Conservation (phyloP, 2,329 filamentous ascomycete species). For the Fusarium gaditjirri region DNA sequence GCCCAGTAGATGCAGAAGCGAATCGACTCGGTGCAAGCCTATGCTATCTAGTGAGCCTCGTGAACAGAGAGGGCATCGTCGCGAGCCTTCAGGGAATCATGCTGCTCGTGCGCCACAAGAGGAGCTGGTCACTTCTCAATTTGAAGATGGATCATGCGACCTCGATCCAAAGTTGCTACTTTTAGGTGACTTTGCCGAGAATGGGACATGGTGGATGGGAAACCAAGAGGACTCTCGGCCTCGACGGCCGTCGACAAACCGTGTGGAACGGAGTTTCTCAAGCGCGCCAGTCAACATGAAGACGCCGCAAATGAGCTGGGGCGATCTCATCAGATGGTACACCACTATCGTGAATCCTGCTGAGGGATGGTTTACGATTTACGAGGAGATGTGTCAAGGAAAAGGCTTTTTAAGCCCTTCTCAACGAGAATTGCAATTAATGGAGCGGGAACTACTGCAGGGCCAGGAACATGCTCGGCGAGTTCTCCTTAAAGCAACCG, state of each 20-base stretch:
- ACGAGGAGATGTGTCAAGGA: conserved; percentile 60
- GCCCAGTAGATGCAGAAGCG: conserved; percentile 34
- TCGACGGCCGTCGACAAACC: conserved; percentile 29
- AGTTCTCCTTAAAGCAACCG: conserved; percentile 79
- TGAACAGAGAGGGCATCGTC: conserved; percentile 36
- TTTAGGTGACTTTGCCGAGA: conserved; percentile 80
- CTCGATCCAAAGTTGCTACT: conserved; percentile 80
- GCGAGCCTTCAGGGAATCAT: conserved; percentile 53
- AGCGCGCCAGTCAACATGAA: conserved; percentile 34
- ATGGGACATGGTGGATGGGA: conserved; percentile 85
- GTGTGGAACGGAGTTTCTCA: conserved; percentile 29
- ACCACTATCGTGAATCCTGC: conserved; percentile 74
- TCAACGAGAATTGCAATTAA: conserved; percentile 52
- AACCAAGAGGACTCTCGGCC: conserved; percentile 55
- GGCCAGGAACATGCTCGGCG: conserved; percentile 77
- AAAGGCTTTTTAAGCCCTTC: conserved; percentile 47
- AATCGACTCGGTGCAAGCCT: conserved; percentile 44
- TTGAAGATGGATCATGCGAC: conserved; percentile 53
- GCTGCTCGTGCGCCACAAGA: conserved; percentile 29
- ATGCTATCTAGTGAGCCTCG: conserved; percentile 49
- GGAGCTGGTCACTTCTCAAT: conserved; percentile 26
- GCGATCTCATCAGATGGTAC: conserved; percentile 79
- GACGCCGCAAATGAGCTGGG: conserved; percentile 81
- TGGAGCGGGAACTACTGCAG: conserved; percentile 60
- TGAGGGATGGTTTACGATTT: conserved; percentile 70